Evolutionary conservation across 768 basidiomycete species (phyloP).

Genomic region (Asterophora parasitica): DNA sequence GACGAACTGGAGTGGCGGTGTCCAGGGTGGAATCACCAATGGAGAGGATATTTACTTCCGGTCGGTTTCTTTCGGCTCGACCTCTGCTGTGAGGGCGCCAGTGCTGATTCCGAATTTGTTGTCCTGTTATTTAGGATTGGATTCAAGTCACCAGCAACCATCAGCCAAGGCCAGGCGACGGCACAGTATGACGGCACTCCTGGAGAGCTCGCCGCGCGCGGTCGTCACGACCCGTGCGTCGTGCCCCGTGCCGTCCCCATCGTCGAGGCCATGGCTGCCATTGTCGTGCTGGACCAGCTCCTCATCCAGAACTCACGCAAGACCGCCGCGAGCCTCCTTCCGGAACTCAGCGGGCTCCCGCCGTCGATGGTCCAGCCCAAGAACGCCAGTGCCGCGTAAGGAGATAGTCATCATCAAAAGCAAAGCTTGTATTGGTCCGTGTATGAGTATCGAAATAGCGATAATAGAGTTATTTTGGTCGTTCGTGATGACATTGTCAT

Average conservation of each 20-base stretch:
- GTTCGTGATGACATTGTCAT: neutral
- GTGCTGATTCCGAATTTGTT: neutral
- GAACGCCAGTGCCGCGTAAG: constrained; percentile 4
- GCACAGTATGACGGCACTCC: constrained; percentile 91
- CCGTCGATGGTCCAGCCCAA: constrained; percentile 83
- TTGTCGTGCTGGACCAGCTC: constrained; percentile 93
- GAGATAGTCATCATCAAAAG: neutral
- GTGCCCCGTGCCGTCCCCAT: constrained; percentile 97
- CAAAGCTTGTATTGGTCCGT: neutral
- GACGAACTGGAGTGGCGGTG: constrained; percentile 95
- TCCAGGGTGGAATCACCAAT: constrained; percentile 98
- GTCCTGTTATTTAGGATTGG: constrained; percentile 54
- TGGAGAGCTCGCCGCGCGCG: constrained; percentile 85
- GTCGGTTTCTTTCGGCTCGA: constrained; percentile 33
- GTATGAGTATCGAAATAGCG: neutral
- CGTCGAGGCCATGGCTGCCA: constrained; percentile 95
- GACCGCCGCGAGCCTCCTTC: constrained; percentile 71
- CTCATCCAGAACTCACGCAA: constrained; percentile 84
- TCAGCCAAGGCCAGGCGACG: constrained; percentile 86
- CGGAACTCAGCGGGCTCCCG: constrained; percentile 83
- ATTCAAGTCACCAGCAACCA: constrained; percentile 98
- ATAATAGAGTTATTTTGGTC: constrained; percentile 1
- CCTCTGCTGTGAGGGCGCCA: constrained; percentile 1
- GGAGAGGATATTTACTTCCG: constrained; percentile 98
- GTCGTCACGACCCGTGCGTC: constrained; percentile 96